phyloP scores from a whole-genome alignment of 2,329 filamentous ascomycete genomes.

The Aaosphaeria arxii region DNA sequence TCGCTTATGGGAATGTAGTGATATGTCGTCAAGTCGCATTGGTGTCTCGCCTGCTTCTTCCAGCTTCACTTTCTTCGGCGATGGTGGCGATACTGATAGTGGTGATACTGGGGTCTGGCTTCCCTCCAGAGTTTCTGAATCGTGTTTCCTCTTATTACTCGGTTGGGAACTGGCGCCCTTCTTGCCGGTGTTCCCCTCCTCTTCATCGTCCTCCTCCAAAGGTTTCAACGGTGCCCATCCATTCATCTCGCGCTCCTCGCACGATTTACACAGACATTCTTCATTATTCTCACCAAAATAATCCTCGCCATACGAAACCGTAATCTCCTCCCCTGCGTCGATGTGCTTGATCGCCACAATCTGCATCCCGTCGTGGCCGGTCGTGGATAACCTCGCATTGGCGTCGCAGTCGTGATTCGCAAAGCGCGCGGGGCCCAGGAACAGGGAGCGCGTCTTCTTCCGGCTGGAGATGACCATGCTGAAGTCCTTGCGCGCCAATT shows the following conservation, averaged over 20 bases:
- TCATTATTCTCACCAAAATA: conserved; percentile 96
- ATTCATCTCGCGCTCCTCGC: conserved; percentile 71
- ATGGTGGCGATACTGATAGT: not conserved
- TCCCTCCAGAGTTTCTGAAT: conserved; percentile 13
- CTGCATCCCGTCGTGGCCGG: conserved; percentile 81
- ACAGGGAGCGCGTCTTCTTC: conserved; percentile 85
- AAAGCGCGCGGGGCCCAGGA: conserved; percentile 92
- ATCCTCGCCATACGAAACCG: conserved; percentile 90
- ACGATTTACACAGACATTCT: conserved; percentile 88
- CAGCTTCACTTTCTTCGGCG: conserved; percentile 11
- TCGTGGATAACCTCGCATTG: conserved; percentile 83
- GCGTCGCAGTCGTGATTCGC: conserved; percentile 96
- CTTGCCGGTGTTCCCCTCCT: conserved; percentile 33
- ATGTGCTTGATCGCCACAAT: conserved; percentile 84
- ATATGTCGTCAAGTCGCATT: not conserved
- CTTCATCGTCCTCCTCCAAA: conserved; percentile 37
- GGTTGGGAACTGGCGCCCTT: conserved; percentile 7
- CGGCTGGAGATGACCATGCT: conserved; percentile 93
- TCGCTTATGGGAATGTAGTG: conserved; percentile 11
- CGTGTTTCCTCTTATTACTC: conserved; percentile 22
- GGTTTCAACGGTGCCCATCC: conserved; percentile 67
- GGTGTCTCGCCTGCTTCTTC: conserved; percentile 1
- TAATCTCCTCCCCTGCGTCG: conserved; percentile 87
- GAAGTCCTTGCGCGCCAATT: conserved; percentile 84
- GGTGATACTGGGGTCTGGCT: no score